Evolutionary conservation across 176 grass and related monocot species (phyloP).

Genomic region (Avena eriantha): DNA sequence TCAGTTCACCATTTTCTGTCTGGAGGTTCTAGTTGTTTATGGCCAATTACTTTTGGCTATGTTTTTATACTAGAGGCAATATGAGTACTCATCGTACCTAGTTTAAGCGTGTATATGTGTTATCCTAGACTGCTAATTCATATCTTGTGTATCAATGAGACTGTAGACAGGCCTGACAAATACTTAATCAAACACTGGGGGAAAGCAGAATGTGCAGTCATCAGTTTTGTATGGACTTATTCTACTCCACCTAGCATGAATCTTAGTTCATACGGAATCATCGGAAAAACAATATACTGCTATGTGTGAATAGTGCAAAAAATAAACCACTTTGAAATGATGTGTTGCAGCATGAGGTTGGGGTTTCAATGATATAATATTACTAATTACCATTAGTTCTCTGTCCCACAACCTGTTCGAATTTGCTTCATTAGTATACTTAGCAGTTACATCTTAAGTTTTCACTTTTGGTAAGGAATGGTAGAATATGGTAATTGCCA

Average conservation of each 20-base stretch:
- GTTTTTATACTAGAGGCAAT: not conserved
- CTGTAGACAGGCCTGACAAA: not conserved
- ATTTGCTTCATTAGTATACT: not conserved
- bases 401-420: not conserved
- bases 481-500: not conserved
- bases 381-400: constrained; percentile 1
- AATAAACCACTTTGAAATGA: not conserved
- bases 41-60: not conserved
- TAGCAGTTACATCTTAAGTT: constrained; percentile 12
- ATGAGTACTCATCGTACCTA: not conserved
- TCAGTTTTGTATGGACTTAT: not conserved
- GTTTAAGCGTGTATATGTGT: constrained; percentile 6
- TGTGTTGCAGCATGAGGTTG: not conserved
- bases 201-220: not conserved
- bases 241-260: not conserved
- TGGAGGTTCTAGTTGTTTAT: not conserved
- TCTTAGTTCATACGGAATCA: not conserved
- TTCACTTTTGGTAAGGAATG: not conserved
- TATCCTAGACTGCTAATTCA: not conserved
- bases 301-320: not conserved
- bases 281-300: not conserved
- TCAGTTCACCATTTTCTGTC: constrained; percentile 34
- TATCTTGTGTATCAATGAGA: not conserved
- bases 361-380: not conserved
- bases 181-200: not conserved